phyloP scores from a whole-genome alignment of 345 rosid genomes.

The Eutrema yunnanense region DNA sequence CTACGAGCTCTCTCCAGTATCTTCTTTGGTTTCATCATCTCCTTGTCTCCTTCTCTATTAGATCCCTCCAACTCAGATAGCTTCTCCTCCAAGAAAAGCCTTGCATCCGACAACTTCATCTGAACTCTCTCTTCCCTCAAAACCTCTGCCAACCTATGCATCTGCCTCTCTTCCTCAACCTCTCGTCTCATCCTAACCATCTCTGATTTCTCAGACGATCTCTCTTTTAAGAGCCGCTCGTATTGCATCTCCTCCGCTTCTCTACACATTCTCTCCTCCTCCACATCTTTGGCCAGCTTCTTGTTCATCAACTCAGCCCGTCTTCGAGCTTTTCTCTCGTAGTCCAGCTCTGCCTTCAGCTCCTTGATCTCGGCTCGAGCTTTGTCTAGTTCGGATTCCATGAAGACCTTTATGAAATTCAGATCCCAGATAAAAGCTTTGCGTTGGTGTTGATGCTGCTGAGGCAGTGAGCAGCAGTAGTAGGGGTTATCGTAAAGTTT shows the following conservation, averaged over 20 bases:
- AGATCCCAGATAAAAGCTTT: constrained; percentile 67
- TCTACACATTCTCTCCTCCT: constrained; percentile 54
- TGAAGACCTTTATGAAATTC: constrained; percentile 42
- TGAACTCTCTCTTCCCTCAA: constrained; percentile 88
- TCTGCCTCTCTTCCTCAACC: constrained; percentile 73
- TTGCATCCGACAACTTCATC: constrained; percentile 82
- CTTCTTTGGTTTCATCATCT: constrained; percentile 22
- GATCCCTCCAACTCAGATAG: constrained; percentile 41
- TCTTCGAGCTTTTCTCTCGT: constrained; percentile 57
- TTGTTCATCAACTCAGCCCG: constrained; percentile 52
- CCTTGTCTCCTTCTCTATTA: constrained; percentile 14
- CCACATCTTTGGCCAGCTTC: constrained; percentile 62
- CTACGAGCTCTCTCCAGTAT: constrained; percentile 21
- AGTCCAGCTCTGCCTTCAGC: constrained; percentile 65
- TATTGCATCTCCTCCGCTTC: constrained; percentile 56
- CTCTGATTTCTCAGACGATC: constrained; percentile 42
- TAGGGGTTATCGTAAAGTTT: constrained; percentile 71
- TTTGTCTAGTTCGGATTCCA: constrained; percentile 48
- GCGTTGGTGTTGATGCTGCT: constrained; percentile 24
- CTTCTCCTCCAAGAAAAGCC: constrained; percentile 64
- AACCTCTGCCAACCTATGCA: constrained; percentile 66
- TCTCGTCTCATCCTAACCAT: constrained; percentile 53
- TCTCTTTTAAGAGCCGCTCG: constrained; percentile 54
- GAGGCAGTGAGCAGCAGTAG: constrained; percentile 34
- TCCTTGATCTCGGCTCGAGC: constrained; percentile 52